Percentiles rank a stretch among this genome's conserved stretches.
Conservation (phyloP, 2,329 filamentous ascomycete genomes). For the Colletotrichum aenigma region DNA sequence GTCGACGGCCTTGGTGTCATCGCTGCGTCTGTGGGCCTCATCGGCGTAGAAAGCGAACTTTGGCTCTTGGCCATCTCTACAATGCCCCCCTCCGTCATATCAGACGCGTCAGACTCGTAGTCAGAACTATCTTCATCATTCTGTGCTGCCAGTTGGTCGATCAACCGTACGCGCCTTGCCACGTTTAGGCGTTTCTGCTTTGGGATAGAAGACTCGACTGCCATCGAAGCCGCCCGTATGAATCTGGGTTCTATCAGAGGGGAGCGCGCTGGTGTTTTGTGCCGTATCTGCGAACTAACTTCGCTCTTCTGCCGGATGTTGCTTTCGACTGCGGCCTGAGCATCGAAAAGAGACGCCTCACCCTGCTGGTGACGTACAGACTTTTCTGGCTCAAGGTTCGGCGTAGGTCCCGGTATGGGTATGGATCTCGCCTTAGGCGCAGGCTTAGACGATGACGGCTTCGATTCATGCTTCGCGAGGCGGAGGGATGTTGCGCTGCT, state of each 20-base stretch:
- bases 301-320: background rate
- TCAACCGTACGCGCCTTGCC: conserved; percentile 12
- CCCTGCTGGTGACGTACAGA: background rate
- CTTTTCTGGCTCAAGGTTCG: background rate
- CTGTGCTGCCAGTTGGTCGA: conserved; percentile 21
- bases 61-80: background rate
- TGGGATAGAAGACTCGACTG: background rate
- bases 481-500: background rate
- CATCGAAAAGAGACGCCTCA: background rate
- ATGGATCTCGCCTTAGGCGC: background rate
- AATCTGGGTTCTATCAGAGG: background rate
- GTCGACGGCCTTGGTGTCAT: background rate
- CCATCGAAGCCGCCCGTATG: background rate
- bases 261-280: background rate
- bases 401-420: background rate
- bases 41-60: background rate
- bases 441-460: background rate
- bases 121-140: conserved; percentile 6
- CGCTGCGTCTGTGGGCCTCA: background rate
- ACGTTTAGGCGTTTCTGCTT: background rate
- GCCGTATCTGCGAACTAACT: background rate
- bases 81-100: background rate
- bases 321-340: background rate
- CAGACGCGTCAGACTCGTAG: conserved; percentile 7
- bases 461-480: background rate